Percentiles rank a stretch among this genome's conserved stretches.
These are phyloP conservation scores for Neurospora sp. DNA, from an alignment of 495 filamentous ascomycete species.

Conservation along the genomic window DNA sequence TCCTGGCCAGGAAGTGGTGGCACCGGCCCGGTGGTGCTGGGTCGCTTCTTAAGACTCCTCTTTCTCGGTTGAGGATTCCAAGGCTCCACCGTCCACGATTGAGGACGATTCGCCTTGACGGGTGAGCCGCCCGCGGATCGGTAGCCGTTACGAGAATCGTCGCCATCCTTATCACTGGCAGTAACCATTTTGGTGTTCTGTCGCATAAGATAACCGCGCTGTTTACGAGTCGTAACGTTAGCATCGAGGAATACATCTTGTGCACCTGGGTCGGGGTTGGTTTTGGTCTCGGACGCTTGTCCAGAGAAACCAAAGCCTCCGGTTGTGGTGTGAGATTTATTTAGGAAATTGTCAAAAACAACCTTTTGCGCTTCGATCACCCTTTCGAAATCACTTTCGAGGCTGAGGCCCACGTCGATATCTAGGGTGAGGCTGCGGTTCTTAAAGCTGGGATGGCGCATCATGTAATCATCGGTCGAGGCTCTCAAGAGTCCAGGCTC, in stretches of 20 bases:
- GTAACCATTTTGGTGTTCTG: slow-evolving; percentile 97
- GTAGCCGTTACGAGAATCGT: slow-evolving; percentile 40
- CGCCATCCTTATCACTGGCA: slow-evolving; percentile 57
- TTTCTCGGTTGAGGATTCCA: slow-evolving; percentile 77
- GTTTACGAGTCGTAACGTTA: slow-evolving; percentile 49
- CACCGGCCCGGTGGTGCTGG: slow-evolving; percentile 37
- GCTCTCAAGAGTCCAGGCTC: slow-evolving; percentile 19
- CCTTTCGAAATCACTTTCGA: slow-evolving; percentile 88
- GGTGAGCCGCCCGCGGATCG: slow-evolving; percentile 62
- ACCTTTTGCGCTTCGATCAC: slow-evolving; percentile 99
- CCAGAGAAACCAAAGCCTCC: not conserved
- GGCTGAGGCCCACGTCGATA: slow-evolving; percentile 70
- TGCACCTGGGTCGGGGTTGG: not conserved
- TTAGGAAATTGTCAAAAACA: slow-evolving; percentile 42
- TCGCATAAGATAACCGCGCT: slow-evolving; percentile 98
- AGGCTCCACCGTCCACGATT: slow-evolving; percentile 91
- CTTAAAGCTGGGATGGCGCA: slow-evolving; percentile 47
- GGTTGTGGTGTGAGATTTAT: not conserved
- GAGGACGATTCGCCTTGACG: slow-evolving; percentile 58
- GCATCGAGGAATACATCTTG: slow-evolving; percentile 23
- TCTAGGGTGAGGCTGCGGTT: slow-evolving; percentile 57
- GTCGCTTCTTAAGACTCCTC: slow-evolving; percentile 54
- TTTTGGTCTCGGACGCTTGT: not conserved
- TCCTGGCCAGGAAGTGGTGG: slow-evolving; percentile 85
- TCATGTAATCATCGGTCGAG: slow-evolving; percentile 28